These are phyloP conservation scores for Schizophyllum amplum DNA, from an alignment of 1,284 basidiomycete genomes.

Conservation along the genomic window DNA sequence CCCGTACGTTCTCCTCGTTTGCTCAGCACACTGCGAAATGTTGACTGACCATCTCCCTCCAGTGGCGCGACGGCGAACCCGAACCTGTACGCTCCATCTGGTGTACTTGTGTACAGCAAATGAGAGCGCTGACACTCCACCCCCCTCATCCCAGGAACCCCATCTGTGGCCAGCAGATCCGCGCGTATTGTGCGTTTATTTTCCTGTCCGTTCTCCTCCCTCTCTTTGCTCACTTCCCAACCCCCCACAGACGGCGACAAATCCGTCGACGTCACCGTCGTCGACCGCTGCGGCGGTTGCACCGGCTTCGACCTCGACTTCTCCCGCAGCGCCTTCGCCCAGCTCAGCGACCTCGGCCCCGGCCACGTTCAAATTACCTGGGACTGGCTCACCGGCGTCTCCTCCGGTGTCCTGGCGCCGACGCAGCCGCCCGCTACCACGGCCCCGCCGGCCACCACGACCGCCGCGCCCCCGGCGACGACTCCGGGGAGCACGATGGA, in stretches of 20 bases:
- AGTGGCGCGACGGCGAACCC: constrained; percentile 10
- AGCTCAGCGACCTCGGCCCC: background rate
- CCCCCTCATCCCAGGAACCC: constrained; percentile 20
- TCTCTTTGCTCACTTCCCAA: background rate
- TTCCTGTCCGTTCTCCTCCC: background rate
- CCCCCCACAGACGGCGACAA: constrained; percentile 6
- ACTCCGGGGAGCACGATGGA: too few relatives aligned
- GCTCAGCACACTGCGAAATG: background rate
- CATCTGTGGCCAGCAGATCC: constrained; percentile 24
- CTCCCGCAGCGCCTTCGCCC: background rate
- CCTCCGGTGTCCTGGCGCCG: background rate
- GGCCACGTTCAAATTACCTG: background rate
- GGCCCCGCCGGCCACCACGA: background rate
- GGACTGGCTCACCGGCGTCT: constrained; percentile 1
- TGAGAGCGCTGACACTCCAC: background rate
- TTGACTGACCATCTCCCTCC: background rate
- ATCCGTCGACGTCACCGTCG: constrained; percentile 13
- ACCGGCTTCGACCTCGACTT: constrained; percentile 18
- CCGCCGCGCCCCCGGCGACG: too few relatives aligned
- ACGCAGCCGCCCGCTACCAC: background rate
- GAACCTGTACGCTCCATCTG: constrained; percentile 4
- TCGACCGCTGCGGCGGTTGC: constrained; percentile 19
- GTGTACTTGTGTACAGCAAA: too few relatives aligned
- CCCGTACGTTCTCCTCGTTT: constrained; percentile 16
- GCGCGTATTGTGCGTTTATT: constrained; percentile 15